These are phyloP conservation scores for Psophocarpus tetragonolobus DNA, from an alignment of 306 rosid species.

Conservation along the genomic window DNA sequence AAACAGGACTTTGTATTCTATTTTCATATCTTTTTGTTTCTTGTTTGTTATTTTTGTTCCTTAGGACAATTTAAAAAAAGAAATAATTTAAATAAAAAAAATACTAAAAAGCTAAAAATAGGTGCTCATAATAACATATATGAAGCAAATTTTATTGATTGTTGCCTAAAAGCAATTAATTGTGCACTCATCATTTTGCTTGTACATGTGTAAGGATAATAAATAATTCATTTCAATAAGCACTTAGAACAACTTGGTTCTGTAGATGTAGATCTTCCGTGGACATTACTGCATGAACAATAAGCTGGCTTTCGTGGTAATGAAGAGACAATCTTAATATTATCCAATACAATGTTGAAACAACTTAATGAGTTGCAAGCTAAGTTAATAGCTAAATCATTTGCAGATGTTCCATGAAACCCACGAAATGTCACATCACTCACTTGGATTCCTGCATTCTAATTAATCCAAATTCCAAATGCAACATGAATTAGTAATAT, in stretches of 20 bases:
- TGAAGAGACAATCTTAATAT: constrained; percentile 1
- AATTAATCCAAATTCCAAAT: not conserved
- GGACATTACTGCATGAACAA: constrained; percentile 18
- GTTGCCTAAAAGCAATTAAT: too few species aligned
- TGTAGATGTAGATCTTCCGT: not conserved
- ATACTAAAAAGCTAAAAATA: too few species aligned
- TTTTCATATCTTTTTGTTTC: too few species aligned
- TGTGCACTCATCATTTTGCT: too few species aligned
- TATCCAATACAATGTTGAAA: constrained; percentile 20
- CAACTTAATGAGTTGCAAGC: constrained; percentile 24
- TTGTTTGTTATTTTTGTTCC: too few species aligned
- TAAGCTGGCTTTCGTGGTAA: not conserved
- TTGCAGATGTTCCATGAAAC: constrained; percentile 26
- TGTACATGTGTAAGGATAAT: not conserved
- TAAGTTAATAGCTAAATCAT: constrained; percentile 24
- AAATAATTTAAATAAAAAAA: too few species aligned
- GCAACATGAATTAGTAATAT: not conserved
- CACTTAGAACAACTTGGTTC: constrained; percentile 26
- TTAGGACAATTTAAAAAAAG: too few species aligned
- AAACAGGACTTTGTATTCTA: too few species aligned
- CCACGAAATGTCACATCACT: constrained; percentile 32
- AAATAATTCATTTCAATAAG: not conserved
- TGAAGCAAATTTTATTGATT: too few species aligned
- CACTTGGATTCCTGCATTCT: constrained; percentile 14
- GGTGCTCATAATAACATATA: too few species aligned